phyloP scores from a whole-genome alignment of 257 asterid species.

The Verbascum thapsus region DNA sequence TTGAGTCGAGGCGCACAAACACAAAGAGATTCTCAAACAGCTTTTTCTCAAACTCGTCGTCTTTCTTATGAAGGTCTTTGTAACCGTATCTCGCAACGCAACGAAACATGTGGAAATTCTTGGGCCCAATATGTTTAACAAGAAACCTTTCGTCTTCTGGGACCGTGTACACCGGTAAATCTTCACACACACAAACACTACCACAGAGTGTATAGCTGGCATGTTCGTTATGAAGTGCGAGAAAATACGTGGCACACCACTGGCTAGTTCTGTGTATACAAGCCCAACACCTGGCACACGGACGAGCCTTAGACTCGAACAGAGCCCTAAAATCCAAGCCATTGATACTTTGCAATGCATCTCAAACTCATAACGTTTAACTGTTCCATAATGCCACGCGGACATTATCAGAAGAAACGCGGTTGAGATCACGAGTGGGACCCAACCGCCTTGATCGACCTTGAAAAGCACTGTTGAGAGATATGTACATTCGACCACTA shows the following conservation, averaged over 20 bases:
- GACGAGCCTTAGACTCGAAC: constrained; percentile 73
- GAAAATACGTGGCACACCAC: constrained; percentile 76
- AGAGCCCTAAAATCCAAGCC: constrained; percentile 80
- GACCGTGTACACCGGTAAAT: constrained; percentile 58
- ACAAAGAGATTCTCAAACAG: constrained; percentile 60
- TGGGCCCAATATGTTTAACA: constrained; percentile 59
- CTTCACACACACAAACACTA: constrained; percentile 61
- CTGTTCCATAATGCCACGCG: constrained; percentile 70
- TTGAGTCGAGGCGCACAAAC: constrained; percentile 77
- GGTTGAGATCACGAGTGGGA: constrained; percentile 66
- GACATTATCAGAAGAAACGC: constrained; percentile 64
- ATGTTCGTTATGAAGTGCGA: constrained; percentile 82
- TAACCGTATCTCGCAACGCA: constrained; percentile 66
- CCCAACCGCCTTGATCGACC: constrained; percentile 86
- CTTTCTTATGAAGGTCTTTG: constrained; percentile 73
- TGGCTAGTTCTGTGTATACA: constrained; percentile 76
- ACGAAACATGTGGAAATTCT: constrained; percentile 61
- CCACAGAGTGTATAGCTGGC: constrained; percentile 73
- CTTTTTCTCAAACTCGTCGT: too few relatives aligned
- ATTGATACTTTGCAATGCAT: constrained; percentile 77
- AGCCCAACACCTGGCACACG: constrained; percentile 82
- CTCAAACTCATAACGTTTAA: constrained; percentile 71
- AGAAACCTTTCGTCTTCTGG: constrained; percentile 56
- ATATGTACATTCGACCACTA: constrained; percentile 61
- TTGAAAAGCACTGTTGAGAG: constrained; percentile 67